These are phyloP conservation scores for Ganoderma leucocontextum DNA, from an alignment of 1,284 basidiomycete genomes.

Conservation along the genomic window DNA sequence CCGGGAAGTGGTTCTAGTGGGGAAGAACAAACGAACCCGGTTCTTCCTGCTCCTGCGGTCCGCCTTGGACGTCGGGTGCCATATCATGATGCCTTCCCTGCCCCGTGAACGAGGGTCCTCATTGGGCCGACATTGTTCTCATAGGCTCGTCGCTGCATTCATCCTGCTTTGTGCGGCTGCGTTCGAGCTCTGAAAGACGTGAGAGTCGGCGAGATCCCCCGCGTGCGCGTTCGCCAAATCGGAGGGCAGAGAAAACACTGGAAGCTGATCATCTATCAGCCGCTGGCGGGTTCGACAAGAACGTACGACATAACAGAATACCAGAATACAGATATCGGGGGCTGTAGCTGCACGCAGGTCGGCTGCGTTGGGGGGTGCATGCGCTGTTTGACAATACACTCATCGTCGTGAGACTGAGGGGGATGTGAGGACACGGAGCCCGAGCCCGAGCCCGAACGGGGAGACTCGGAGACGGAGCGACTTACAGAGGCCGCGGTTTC, in stretches of 20 bases:
- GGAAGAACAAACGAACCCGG: neutral
- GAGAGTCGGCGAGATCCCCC: constrained; percentile 13
- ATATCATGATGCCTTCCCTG: constrained; percentile 5
- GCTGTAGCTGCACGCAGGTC: constrained; percentile 11
- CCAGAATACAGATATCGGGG: constrained; percentile 23
- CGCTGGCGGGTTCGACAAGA: constrained; percentile 20
- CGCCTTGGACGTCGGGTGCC: constrained; percentile 9
- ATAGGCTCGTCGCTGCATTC: neutral
- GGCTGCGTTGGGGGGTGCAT: constrained; percentile 13
- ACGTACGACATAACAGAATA: constrained; percentile 23
- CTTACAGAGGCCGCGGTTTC: constrained; percentile 17
- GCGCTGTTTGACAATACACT: constrained; percentile 21
- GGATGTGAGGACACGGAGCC: constrained; percentile 3
- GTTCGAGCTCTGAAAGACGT: constrained; percentile 9
- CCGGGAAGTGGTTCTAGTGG: constrained; percentile 1
- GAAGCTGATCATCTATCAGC: constrained; percentile 14
- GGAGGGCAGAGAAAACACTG: constrained; percentile 13
- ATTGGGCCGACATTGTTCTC: constrained; percentile 11
- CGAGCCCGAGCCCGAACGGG: constrained; percentile 6
- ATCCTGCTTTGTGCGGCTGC: constrained; percentile 5
- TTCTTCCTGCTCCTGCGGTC: constrained; percentile 8
- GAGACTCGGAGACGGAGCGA: neutral
- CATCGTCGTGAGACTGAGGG: constrained; percentile 14
- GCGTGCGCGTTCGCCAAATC: constrained; percentile 18
- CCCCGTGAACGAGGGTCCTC: constrained; percentile 6